Evolutionary conservation across 106 monocot species (phyloP), one percentile per base, ranked within the genome.

Genomic region (Dactylorhiza incarnata): DNA sequence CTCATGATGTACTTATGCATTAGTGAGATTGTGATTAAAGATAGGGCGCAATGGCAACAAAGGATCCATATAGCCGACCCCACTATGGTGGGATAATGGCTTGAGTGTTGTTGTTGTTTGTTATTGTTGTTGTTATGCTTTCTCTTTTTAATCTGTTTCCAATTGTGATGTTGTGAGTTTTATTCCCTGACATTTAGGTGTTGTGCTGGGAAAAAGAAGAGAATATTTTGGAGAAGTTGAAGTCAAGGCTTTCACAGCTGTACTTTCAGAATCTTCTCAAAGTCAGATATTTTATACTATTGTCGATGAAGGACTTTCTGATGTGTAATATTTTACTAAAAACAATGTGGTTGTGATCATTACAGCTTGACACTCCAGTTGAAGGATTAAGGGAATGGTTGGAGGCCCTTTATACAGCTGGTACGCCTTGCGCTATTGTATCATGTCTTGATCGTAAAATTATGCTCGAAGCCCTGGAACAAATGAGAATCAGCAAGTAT

Each of bases 321-420:
- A 16, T 51, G 52, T 67, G 22, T 69, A 37, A 8, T 43, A 25
- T 72, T 47, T 17, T 46, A 71, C 16, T 67, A 11, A 26, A 51
- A 78, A 20, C 10, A 72, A 24, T 14, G 6, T 77, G 7, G 25
- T 76, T 62, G 20, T n/a, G 49, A 15, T 43, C 71, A 71, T 37
- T 81, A 13, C 85, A 99, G 97, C 81, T 94, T 77, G 89, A 83
- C 62, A 77, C 81, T 15, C 91, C 97, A 46, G 73, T 99, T 50
- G 78, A 91, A 51, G 97, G 97, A 75, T 75, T 99, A 68, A 89
- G 73, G 78, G 97, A 94, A 75, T 99, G 97, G 97, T 75, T 99
- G 23, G 91, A 92, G 73, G 94, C 91, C 63, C 78, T 99, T 37
- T 82, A 85, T 79, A 91, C 89, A 51, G 94, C 94, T 73, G 82